phyloP scores from a whole-genome alignment of 768 basidiomycete genomes.

The Leccinum longicurvipes region DNA sequence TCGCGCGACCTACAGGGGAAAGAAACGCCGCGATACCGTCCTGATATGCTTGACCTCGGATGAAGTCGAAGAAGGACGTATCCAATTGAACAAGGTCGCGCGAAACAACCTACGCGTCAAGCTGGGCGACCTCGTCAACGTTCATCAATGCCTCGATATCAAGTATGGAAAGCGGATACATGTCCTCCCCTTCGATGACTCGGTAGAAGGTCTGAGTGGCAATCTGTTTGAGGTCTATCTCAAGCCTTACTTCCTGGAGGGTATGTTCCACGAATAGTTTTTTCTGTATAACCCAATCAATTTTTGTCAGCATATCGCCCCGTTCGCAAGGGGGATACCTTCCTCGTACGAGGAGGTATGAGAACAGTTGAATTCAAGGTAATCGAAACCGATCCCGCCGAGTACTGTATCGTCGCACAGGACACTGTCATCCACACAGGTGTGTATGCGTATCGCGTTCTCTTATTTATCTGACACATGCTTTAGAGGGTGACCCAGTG shows the following conservation, averaged over 20 bases:
- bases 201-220: conserved; percentile 94
- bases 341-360: conserved; percentile 98
- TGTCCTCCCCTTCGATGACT: conserved; percentile 96
- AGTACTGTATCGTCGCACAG: conserved; percentile 98
- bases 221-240: conserved; percentile 99
- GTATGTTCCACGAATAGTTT: conserved; percentile 34
- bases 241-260: conserved; percentile 98
- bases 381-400: conserved; percentile 95
- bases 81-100: conserved; percentile 99
- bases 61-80: conserved; percentile 96
- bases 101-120: conserved; percentile 98
- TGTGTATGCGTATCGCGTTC: conserved; percentile 18
- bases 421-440: conserved; percentile 97
- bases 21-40: conserved; percentile 97
- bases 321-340: conserved; percentile 96
- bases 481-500: conserved; percentile 91
- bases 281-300: not conserved
- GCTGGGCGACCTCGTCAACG: conserved; percentile 93
- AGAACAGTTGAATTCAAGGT: conserved; percentile 99
- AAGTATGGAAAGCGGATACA: conserved; percentile 99
- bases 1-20: conserved; percentile 57
- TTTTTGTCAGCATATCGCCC: conserved; percentile 74
- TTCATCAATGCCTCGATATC: conserved; percentile 95
- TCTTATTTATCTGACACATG: conserved; percentile 4
- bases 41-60: conserved; percentile 95